Conservation (phyloP, 805 yeast species). For the Metschnikowia hibisci region DNA sequence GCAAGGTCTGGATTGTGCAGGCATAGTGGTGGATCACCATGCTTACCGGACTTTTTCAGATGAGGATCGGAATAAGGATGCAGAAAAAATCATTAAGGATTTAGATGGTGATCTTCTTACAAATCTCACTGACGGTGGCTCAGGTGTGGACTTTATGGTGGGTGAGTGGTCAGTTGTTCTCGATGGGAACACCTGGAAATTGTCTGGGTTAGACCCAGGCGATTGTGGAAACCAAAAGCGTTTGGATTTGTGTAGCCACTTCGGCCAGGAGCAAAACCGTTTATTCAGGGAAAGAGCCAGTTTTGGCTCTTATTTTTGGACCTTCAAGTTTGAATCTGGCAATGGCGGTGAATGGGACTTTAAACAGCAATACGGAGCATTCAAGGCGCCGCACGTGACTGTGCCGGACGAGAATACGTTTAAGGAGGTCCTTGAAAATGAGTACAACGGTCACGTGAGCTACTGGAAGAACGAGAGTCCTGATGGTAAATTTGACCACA, state of each 20-base stretch:
- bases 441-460: conserved; percentile 45
- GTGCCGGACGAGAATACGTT: conserved; percentile 41
- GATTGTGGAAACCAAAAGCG: conserved; percentile 36
- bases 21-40: conserved; percentile 79
- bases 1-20: conserved; percentile 37
- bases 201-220: conserved; percentile 27
- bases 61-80: conserved; percentile 60
- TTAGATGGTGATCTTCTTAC: conserved; percentile 48
- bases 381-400: conserved; percentile 20
- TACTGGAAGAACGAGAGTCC: conserved; percentile 67
- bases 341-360: conserved; percentile 98
- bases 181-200: conserved; percentile 72
- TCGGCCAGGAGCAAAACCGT: conserved; percentile 53
- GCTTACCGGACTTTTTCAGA: conserved; percentile 83
- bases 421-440: conserved; percentile 36
- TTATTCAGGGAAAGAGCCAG: conserved; percentile 51
- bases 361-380: conserved; percentile 60
- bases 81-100: conserved; percentile 59
- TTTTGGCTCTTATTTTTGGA: conserved; percentile 87
- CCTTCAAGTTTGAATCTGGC: conserved; percentile 79
- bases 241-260: conserved; percentile 52
- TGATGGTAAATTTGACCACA: conserved; percentile 67
- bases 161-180: conserved; percentile 92
- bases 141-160: conserved; percentile 64
- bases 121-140: conserved; percentile 40